Evolutionary conservation across 768 basidiomycete species (phyloP), one percentile per base, ranked within the genome.

Genomic region (Butyriboletus loyo): DNA sequence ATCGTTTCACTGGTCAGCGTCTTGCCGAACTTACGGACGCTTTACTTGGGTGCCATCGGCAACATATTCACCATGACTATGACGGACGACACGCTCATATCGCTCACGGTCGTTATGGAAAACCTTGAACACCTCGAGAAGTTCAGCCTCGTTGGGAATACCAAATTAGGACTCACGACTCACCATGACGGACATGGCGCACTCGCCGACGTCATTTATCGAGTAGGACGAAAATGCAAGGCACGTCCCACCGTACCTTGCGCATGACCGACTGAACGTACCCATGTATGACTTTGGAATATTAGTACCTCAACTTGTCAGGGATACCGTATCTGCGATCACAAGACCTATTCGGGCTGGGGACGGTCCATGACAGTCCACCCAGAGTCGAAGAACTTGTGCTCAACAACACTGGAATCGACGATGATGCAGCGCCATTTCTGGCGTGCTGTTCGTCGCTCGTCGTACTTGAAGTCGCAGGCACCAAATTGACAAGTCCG

Each of bases 81-180:
- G 71, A 81, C 73, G 15, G 83, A 86, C 64, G 63, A 70, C 9
- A 67, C 64, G 1, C 75, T 87, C 28, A 53, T 49, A 7, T 64
- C 64, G 19, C 67, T 87, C 37, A 79, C 80, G 7, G 66, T 70
- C 5, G 52, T 70, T 19, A 60, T 86, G 35, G 66, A 64, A 21
- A 45, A 53, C 0, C 75, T 69, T 53, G 37, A 56, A 11, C 53
- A 63, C 22, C 67, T 89, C 24, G 79, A 83, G 49, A 75, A 71
- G 53, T 51, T 89, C 44, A 87, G 69, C 61, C 70, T 89, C 8
- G 85, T 84, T 7, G 82, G 82, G 7, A 89, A 88, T 59, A 72
- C 74, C 6, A 86, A 84, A 52, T 63, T 89, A 17, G 82, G 81
- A 7, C 46, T 70, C n/a, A 60, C 65, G 0, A 66, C 72, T 7